These are phyloP conservation scores for Veloboletus limbatus DNA, from an alignment of 1,284 basidiomycete genomes.

Conservation along the genomic window DNA sequence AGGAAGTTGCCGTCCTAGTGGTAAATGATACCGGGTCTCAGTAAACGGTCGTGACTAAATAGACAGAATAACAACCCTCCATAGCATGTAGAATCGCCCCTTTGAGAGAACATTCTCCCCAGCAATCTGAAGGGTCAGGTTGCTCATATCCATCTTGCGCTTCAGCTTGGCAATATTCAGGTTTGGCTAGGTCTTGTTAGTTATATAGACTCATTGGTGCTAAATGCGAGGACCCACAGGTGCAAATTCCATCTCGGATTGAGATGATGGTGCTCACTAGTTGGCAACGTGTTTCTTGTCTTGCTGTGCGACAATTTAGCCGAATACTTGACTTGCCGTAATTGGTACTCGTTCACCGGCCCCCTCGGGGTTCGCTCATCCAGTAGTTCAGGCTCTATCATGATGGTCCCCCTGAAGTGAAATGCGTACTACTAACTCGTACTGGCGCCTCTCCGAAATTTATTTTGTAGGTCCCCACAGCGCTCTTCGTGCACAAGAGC, in stretches of 20 bases:
- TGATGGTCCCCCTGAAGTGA: no score
- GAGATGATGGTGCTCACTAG: conserved; percentile 1
- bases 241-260: conserved; percentile 26
- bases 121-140: conserved; percentile 23
- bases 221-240: conserved; percentile 29
- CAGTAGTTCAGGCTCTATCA: not conserved
- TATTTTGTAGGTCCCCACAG: conserved; percentile 9
- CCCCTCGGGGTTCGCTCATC: not conserved
- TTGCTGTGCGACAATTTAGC: conserved; percentile 11
- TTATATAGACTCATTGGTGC: not conserved
- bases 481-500: not conserved
- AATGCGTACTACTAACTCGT: no score
- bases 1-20: conserved; percentile 36
- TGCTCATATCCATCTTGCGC: conserved; percentile 26
- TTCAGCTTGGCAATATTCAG: conserved; percentile 24
- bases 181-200: conserved; percentile 16
- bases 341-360: conserved; percentile 8
- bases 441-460: conserved; percentile 1
- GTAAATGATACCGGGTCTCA: conserved; percentile 9
- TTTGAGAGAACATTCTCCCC: conserved; percentile 2
- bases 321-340: conserved; percentile 21
- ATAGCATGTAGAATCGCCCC: conserved; percentile 30
- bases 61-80: conserved; percentile 23
- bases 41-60: not conserved
- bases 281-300: conserved; percentile 24